Evolutionary conservation across 1,284 basidiomycete genomes (phyloP).

Genomic region (Cryptococcus sp.): DNA sequence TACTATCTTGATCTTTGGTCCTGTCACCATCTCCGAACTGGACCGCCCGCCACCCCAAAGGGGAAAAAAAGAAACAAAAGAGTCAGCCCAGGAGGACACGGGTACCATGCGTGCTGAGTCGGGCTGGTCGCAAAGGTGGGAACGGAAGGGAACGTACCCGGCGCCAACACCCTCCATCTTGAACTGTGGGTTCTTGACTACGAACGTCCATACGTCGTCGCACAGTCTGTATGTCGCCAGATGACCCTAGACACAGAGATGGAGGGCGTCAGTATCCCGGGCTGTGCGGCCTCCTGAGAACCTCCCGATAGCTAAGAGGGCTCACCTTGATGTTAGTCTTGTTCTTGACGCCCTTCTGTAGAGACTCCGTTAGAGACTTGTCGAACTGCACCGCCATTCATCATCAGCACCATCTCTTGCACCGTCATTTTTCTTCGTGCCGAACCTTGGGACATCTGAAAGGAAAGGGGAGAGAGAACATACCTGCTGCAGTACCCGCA

Average conservation of each 20-base stretch:
- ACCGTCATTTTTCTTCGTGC: neutral
- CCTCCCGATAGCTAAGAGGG: neutral
- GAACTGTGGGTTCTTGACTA: slow-evolving; percentile 84
- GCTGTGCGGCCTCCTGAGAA: too few species aligned
- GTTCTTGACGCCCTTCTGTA: slow-evolving; percentile 85
- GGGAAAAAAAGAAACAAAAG: too few species aligned
- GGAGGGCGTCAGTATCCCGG: neutral
- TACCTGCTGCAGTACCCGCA: slow-evolving; percentile 95
- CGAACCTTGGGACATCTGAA: too few species aligned
- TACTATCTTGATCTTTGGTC: slow-evolving; percentile 85
- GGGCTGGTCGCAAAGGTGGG: neutral
- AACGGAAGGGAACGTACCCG: slow-evolving; percentile 23
- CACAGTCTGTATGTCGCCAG: slow-evolving; percentile 88
- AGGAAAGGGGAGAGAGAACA: slow-evolving; percentile 25
- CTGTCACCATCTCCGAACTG: slow-evolving; percentile 54
- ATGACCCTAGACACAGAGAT: slow-evolving; percentile 66
- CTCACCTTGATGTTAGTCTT: slow-evolving; percentile 85
- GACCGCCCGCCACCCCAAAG: too few species aligned
- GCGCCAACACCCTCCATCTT: slow-evolving; percentile 80
- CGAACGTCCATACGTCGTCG: slow-evolving; percentile 97
- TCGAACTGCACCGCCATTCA: slow-evolving; percentile 66
- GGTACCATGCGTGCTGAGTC: neutral
- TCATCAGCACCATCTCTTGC: neutral
- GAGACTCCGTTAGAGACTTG: slow-evolving; percentile 84
- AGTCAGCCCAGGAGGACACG: too few species aligned